These are phyloP conservation scores for Lactarius hatsudake DNA, from an alignment of 768 basidiomycete genomes.

Conservation along the genomic window DNA sequence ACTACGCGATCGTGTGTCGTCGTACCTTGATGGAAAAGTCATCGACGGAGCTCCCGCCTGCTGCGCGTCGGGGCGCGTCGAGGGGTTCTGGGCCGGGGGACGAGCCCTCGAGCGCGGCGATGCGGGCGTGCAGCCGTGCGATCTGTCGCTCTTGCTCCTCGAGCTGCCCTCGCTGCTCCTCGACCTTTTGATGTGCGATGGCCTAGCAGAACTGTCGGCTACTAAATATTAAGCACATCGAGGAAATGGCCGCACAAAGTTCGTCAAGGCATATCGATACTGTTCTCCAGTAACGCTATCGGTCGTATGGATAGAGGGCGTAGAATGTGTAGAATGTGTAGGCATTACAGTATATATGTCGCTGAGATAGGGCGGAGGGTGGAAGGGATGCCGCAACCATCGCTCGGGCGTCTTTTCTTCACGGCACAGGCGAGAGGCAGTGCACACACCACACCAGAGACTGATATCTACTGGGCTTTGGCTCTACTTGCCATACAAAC, in stretches of 20 bases:
- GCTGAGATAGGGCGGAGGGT: background rate
- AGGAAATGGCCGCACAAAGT: constrained; percentile 48
- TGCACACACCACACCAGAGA: background rate
- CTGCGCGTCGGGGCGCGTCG: constrained; percentile 33
- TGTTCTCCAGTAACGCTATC: constrained; percentile 54
- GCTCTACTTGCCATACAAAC: constrained; percentile 41
- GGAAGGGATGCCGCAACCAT: background rate
- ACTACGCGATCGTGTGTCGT: background rate
- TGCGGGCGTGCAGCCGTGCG: constrained; percentile 65
- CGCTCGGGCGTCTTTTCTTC: background rate
- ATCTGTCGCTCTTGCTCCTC: constrained; percentile 85
- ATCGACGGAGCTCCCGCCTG: constrained; percentile 66
- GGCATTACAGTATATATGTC: background rate
- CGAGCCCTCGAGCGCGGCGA: constrained; percentile 71
- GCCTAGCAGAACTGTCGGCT: constrained; percentile 43
- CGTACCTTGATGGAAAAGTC: constrained; percentile 84
- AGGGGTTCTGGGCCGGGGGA: constrained; percentile 35
- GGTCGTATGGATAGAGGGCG: constrained; percentile 1
- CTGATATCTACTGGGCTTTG: background rate
- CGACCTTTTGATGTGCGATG: constrained; percentile 87
- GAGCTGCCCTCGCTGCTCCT: constrained; percentile 72
- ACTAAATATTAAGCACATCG: background rate
- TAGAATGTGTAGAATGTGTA: background rate
- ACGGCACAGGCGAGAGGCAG: background rate
- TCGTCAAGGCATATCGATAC: constrained; percentile 79